Conservation (phyloP, 768 basidiomycete genomes). For the Hygrocybe punicea region DNA sequence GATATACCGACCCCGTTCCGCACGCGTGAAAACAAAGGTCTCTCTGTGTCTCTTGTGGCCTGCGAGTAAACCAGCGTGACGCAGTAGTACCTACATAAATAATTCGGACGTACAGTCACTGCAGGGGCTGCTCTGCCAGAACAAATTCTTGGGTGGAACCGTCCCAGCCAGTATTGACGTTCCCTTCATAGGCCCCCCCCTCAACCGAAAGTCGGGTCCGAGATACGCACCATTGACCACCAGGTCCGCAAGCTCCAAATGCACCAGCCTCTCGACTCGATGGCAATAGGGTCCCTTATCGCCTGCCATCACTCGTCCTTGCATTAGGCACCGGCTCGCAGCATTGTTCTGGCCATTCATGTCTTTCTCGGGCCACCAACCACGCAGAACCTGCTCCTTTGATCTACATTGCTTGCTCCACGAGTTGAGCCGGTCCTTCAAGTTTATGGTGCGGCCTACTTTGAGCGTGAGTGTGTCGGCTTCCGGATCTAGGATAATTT, state of each 20-base stretch:
- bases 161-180: too few species aligned
- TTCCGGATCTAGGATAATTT: slow-evolving; percentile 15
- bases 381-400: slow-evolving; percentile 68
- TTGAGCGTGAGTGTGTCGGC: slow-evolving; percentile 58
- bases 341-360: slow-evolving; percentile 15
- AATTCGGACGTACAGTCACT: slow-evolving; percentile 34
- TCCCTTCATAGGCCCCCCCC: slow-evolving; percentile 9
- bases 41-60: slow-evolving; percentile 67
- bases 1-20: slow-evolving; percentile 48
- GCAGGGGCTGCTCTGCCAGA: too few species aligned
- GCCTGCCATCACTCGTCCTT: slow-evolving; percentile 62
- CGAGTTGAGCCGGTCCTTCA: slow-evolving; percentile 67
- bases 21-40: slow-evolving; percentile 70
- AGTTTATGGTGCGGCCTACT: slow-evolving; percentile 74
- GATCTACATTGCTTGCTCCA: slow-evolving; percentile 82
- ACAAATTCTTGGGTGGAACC: too few species aligned
- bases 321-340: slow-evolving; percentile 50
- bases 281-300: slow-evolving; percentile 64
- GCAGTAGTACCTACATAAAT: not conserved
- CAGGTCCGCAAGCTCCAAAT: slow-evolving; percentile 75
- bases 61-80: slow-evolving; percentile 17
- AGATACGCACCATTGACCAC: slow-evolving; percentile 58
- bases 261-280: slow-evolving; percentile 73
- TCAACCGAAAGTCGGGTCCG: slow-evolving; percentile 43
- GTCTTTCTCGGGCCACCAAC: slow-evolving; percentile 58